These are phyloP conservation scores for Neltuma alba DNA, from an alignment of 306 rosid genomes.

Conservation along the genomic window DNA sequence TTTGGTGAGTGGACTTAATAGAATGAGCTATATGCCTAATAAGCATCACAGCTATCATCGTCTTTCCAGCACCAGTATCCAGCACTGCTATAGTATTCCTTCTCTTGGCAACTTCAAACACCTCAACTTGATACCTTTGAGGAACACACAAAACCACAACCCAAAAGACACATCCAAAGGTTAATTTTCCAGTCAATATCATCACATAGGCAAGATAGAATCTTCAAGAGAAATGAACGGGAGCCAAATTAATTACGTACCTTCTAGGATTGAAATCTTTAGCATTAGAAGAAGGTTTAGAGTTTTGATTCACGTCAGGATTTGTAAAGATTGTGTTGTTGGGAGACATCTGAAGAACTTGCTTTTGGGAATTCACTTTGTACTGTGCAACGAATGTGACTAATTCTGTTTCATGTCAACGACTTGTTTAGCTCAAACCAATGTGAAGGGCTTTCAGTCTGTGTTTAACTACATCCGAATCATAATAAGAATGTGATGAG, in stretches of 20 bases:
- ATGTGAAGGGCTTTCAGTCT: neutral
- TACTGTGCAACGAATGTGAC: neutral
- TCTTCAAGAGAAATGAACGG: neutral
- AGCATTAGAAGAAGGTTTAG: conserved; percentile 25
- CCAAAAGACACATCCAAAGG: neutral
- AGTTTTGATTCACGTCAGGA: conserved; percentile 18
- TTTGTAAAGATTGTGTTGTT: neutral
- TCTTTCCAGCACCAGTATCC: conserved; percentile 78
- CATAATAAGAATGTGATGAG: neutral
- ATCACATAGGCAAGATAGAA: neutral
- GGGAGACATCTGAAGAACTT: neutral
- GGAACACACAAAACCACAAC: neutral
- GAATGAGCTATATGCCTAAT: conserved; percentile 46
- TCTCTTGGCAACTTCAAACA: conserved; percentile 58
- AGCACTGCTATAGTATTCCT: conserved; percentile 67
- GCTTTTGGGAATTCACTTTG: conserved; percentile 26
- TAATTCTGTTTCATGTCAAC: neutral
- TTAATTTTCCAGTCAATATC: neutral
- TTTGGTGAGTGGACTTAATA: conserved; percentile 39
- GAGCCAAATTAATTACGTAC: conserved; percentile 14
- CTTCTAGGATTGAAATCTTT: conserved; percentile 54
- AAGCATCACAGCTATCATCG: conserved; percentile 76
- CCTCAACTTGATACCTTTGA: conserved; percentile 56
- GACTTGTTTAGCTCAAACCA: neutral
- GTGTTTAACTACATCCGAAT: neutral